Evolutionary conservation across 768 basidiomycete genomes (phyloP), one percentile per base, ranked within the genome.

Genomic region (Myochromella boudieri): DNA sequence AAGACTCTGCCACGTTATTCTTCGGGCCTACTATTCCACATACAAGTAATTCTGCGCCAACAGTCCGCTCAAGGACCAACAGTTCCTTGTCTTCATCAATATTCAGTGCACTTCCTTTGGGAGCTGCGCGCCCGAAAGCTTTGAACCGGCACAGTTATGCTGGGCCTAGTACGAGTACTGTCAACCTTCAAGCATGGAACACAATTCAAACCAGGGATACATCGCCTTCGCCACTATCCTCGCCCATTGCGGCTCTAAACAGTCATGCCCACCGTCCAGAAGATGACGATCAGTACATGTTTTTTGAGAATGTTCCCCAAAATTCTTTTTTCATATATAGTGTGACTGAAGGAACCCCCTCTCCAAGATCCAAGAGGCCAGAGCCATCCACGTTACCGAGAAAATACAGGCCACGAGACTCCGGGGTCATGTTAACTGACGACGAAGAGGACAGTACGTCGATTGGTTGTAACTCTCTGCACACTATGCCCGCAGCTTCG

Each of bases 341-440:
- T 46, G 63, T 86, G 28, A 78, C 76, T 1, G 70, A 72, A 20
- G 71, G 69, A 32, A 83, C 84, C 0, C 84, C 86, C 10, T 81
- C 76, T 25, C 85, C 77, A 3, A 62, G 71, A 39, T 58, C 71
- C 48, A 68, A 71, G 65, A 65, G 65, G 55, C 37, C 58, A 44
- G 57, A 48, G 41, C 57, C 57, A 49, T 44, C 60, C 2, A 56
- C 71, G 24, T 60, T 88, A 34, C 79, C 78, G 22, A 80, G 77
- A 58, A 91, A 91, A 64, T 89, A 79, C 66, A 79, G 79, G 43
- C 77, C 80, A n/a, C 72, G 81, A 10, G 85, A 89, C 60, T 87
- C 85, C 1, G 80, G 84, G 10, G 66, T 85, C 31, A 76, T 70
- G 6, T 60, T 85, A 4, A 81, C 76, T 54, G 84, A 87, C 36